Evolutionary conservation across 371 early-diverging fungal genomes (phyloP), one percentile per base, ranked within the genome.

Genomic region (Saksenaea vasiformis): DNA sequence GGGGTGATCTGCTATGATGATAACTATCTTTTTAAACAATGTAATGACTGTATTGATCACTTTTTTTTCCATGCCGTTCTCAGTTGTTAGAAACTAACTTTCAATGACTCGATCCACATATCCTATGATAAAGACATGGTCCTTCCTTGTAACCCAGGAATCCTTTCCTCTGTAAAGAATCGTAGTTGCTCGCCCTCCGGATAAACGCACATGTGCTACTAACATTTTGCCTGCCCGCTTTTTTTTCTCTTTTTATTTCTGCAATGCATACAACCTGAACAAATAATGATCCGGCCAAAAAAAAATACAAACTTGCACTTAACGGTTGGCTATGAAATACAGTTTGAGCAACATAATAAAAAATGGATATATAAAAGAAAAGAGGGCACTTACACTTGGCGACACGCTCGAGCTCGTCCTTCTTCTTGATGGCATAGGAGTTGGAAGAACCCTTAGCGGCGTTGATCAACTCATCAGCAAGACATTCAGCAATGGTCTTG

Each of bases 391-490:
- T 73, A 76, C 72, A 80, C 80, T 85, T 85, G 74, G 85, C 85
- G 71, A 85, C 85, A 80, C 85, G 85, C 58, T 85, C 99, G 62
- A 99, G 88, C 87, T 99, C 99, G 85, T 99, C 99, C 95, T 98
- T 99, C 95, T 99, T 99, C 94, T 99, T 97, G 91, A 98, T 98
- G 78, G 97, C 99, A 78, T 98, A 98, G 60, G 95, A 95, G 95
- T 98, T 98, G 83, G 98, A 95, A 58, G 97, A 97, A 70, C 98
- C 98, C 79, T 89, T 95, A 74, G 96, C 93, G 67, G 99, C 99
- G 87, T 97, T 98, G 90, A 99, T 99, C 77, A 99, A 91, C 86
- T 99, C 99, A 86, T 99, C 99, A 76, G 99, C 99, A 70, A 99
- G 94, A 87, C 98, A 97, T 89, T 99, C 99, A 72, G 99, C 95